A percentile compares a stretch with the other conserved stretches of the same genome.
Evolutionary conservation across 164 flowering plant genomes (phyloP).

Genomic region (Nymphaea thermarum): DNA sequence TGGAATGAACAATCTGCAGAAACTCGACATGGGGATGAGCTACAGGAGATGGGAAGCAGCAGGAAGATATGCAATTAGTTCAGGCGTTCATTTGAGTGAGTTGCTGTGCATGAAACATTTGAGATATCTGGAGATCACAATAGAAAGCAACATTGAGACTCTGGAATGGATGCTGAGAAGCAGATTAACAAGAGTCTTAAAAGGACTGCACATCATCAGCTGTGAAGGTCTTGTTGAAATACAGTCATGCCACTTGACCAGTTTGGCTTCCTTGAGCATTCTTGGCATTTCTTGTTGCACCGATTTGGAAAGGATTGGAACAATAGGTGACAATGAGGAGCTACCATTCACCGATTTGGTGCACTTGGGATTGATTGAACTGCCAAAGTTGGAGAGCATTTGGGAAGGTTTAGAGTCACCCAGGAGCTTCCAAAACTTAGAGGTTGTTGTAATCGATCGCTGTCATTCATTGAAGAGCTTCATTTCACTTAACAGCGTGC

Average conservation of each 20-base stretch:
- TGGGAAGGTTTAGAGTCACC: not conserved
- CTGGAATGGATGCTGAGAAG: not conserved
- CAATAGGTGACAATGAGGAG: not conserved
- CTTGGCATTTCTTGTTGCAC: not conserved
- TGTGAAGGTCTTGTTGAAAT: not conserved
- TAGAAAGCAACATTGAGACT: not conserved
- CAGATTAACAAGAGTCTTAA: not conserved
- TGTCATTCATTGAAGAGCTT: not conserved
- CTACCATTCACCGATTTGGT: not conserved
- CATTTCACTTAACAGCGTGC: not conserved
- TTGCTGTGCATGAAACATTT: not conserved
- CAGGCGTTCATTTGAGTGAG: not conserved
- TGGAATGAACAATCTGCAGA: not conserved
- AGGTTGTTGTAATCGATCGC: not conserved
- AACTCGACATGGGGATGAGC: not conserved
- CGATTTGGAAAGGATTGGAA: not conserved
- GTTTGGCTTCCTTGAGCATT: not conserved
- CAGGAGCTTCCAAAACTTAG: not conserved
- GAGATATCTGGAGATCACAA: not conserved
- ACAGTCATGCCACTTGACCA: not conserved
- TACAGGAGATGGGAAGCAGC: not conserved
- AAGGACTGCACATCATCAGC: not conserved
- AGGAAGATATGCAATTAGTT: not conserved
- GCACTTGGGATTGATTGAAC: not conserved
- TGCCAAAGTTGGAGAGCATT: not conserved